A percentile compares a stretch with the other conserved stretches of the same genome.
These are phyloP conservation scores for Pelargonium australe DNA, from an alignment of 441 rosid species.

Conservation along the genomic window DNA sequence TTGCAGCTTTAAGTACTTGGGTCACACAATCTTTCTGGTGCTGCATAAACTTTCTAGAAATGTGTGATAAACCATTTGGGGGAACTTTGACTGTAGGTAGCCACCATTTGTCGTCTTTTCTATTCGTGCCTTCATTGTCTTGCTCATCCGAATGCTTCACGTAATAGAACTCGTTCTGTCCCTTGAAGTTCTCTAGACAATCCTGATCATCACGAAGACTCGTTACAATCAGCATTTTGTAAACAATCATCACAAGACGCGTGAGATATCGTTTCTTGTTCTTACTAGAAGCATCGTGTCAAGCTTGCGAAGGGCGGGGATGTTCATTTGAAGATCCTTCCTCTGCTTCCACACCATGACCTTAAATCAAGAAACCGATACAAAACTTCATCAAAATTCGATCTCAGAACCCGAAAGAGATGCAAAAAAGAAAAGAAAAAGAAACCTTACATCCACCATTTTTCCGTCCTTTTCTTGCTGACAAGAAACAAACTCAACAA, in stretches of 20 bases:
- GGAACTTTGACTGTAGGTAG: slow-evolving; percentile 83
- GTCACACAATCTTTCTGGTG: slow-evolving; percentile 79
- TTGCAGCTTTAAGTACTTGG: slow-evolving; percentile 93
- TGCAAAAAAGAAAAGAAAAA: neutral
- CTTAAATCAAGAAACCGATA: slow-evolving; percentile 22
- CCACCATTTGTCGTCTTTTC: slow-evolving; percentile 95
- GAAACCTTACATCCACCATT: slow-evolving; percentile 59
- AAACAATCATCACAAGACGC: too few species aligned
- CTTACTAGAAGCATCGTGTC: slow-evolving; percentile 83
- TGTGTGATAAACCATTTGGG: slow-evolving; percentile 61
- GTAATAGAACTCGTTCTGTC: slow-evolving; percentile 47
- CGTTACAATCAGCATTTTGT: too few species aligned
- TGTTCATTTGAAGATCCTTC: slow-evolving; percentile 72
- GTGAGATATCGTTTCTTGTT: neutral
- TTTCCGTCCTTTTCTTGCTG: slow-evolving; percentile 70
- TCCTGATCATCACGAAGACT: slow-evolving; percentile 34
- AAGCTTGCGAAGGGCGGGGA: slow-evolving; percentile 74
- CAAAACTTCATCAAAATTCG: neutral
- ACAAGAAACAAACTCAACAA: slow-evolving; percentile 77
- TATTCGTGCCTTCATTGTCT: slow-evolving; percentile 49
- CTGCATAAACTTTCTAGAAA: slow-evolving; percentile 62
- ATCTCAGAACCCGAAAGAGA: neutral
- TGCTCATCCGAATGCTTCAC: slow-evolving; percentile 59
- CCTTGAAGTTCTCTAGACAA: slow-evolving; percentile 69
- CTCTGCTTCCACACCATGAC: slow-evolving; percentile 63